Evolutionary conservation across 2,329 filamentous ascomycete species (phyloP).

Genomic region (Westerdykella sp.): DNA sequence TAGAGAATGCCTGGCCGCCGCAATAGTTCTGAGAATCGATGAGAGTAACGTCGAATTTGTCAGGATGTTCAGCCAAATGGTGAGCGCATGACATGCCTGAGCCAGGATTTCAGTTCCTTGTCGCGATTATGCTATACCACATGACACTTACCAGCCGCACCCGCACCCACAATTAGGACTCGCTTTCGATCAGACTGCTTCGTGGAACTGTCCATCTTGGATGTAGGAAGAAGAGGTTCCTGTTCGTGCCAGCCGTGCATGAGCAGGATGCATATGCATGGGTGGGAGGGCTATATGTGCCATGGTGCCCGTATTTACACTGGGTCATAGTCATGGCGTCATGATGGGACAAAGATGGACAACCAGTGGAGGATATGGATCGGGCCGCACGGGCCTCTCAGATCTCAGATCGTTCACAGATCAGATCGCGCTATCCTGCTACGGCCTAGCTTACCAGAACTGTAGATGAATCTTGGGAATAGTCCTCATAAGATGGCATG

Average conservation of each 20-base stretch:
- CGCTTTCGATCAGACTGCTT: constrained; percentile 27
- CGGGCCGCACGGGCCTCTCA: too few species aligned
- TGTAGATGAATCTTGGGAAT: too few species aligned
- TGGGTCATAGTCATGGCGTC: not conserved
- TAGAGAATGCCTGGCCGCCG: constrained; percentile 56
- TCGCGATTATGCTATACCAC: constrained; percentile 3
- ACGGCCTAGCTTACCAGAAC: too few species aligned
- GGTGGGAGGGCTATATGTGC: not conserved
- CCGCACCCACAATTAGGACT: constrained; percentile 37
- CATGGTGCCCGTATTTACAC: not conserved
- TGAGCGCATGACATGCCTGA: constrained; percentile 59
- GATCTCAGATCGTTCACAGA: too few species aligned
- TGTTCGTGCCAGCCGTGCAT: constrained; percentile 21
- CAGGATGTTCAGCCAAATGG: constrained; percentile 59
- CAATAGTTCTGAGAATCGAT: constrained; percentile 48
- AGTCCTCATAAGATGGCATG: too few species aligned
- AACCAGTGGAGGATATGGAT: too few species aligned
- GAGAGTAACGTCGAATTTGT: constrained; percentile 60
- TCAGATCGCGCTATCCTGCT: too few species aligned
- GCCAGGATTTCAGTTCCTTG: not conserved
- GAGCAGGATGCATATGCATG: not conserved
- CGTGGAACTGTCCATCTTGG: constrained; percentile 26
- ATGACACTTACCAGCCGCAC: constrained; percentile 32
- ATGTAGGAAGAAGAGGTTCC: constrained; percentile 27
- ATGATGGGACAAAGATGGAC: not conserved